Conservation (phyloP, 495 filamentous ascomycete genomes). For the Bathelium albidoporum region DNA sequence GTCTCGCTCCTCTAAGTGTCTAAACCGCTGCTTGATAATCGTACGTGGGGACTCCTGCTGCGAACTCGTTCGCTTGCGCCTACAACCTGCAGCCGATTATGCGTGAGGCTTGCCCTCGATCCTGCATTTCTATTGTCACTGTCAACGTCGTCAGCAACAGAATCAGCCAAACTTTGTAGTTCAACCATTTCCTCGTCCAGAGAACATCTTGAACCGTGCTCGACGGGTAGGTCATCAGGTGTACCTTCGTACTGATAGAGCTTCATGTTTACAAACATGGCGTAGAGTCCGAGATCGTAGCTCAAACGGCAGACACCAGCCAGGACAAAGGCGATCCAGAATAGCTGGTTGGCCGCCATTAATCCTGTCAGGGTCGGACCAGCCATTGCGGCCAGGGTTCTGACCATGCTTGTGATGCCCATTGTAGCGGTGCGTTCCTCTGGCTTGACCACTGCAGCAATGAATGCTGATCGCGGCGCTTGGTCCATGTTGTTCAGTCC, state of each 20-base stretch:
- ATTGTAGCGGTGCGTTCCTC: constrained; percentile 58
- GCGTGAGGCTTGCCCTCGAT: background rate
- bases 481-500: constrained; percentile 69
- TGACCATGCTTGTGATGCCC: constrained; percentile 17
- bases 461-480: constrained; percentile 67
- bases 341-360: constrained; percentile 46
- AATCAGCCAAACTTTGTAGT: background rate
- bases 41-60: background rate
- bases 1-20: background rate
- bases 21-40: background rate
- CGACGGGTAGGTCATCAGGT: background rate
- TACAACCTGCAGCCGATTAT: background rate
- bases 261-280: constrained; percentile 11
- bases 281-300: background rate
- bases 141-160: background rate
- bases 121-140: background rate
- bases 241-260: constrained; percentile 14
- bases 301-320: constrained; percentile 39
- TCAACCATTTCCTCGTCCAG: constrained; percentile 13
- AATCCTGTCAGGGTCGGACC: constrained; percentile 59
- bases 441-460: constrained; percentile 56
- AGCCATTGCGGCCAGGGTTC: constrained; percentile 24
- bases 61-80: background rate
- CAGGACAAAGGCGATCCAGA: constrained; percentile 58
- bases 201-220: background rate